phyloP scores from a whole-genome alignment of 768 basidiomycete species.

The Trametes punicea region DNA sequence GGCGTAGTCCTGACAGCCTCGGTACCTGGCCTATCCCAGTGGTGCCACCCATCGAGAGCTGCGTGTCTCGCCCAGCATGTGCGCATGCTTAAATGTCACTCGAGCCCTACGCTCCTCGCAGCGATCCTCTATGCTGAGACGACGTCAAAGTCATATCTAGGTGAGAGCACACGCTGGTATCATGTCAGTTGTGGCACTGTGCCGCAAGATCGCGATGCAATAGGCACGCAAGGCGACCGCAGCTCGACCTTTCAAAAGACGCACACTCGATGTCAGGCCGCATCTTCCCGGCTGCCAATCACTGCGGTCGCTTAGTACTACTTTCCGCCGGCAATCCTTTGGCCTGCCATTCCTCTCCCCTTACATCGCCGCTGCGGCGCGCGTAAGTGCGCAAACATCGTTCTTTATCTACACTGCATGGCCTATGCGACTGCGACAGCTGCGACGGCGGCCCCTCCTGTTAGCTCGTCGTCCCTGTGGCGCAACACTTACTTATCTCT shows the following conservation, averaged over 20 bases:
- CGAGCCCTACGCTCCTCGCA: no score
- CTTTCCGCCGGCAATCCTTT: not conserved
- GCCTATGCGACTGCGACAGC: no score
- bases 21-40: no score
- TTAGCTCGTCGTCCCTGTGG: conserved; percentile 12
- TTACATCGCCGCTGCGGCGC: not conserved
- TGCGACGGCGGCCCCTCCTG: not conserved
- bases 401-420: not conserved
- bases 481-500: not conserved
- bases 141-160: no score
- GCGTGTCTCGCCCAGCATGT: no score
- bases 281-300: not conserved
- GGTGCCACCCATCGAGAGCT: no score
- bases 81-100: no score
- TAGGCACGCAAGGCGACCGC: not conserved
- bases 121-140: no score
- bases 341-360: not conserved
- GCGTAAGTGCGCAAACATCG: no score
- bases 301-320: no score
- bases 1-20: no score
- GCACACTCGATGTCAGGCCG: not conserved
- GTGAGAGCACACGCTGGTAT: not conserved
- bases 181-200: not conserved
- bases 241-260: not conserved
- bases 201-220: not conserved